Conservation (phyloP, 306 rosid genomes). For the Cajanus cajan region DNA sequence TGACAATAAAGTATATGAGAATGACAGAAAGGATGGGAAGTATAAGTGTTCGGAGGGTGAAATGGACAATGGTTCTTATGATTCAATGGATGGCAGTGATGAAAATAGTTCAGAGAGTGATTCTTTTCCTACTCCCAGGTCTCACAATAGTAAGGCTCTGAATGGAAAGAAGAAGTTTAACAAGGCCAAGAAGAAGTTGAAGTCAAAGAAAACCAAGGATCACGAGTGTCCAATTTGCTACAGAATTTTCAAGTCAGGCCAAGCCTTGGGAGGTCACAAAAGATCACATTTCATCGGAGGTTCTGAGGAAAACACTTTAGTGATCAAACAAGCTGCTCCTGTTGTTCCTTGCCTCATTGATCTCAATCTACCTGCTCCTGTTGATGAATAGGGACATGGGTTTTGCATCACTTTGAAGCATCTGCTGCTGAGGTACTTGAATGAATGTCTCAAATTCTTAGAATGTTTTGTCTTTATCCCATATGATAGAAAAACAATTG, state of each 20-base stretch:
- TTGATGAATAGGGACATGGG: conserved; percentile 53
- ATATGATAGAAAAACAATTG: conserved; percentile 32
- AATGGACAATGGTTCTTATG: conserved; percentile 37
- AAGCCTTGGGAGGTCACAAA: conserved; percentile 93
- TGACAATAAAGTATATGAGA: conserved; percentile 30
- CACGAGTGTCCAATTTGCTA: conserved; percentile 82
- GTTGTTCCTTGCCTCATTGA: conserved; percentile 59
- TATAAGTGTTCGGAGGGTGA: conserved; percentile 40
- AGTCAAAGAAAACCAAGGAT: conserved; percentile 55
- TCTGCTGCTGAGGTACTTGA: conserved; percentile 28
- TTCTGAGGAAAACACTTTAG: conserved; percentile 48
- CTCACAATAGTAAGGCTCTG: conserved; percentile 32
- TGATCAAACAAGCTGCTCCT: conserved; percentile 45
- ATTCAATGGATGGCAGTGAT: conserved; percentile 53
- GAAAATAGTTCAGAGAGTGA: conserved; percentile 63
- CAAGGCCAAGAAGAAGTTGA: conserved; percentile 42
- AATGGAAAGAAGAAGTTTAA: conserved; percentile 34
- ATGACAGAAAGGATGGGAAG: conserved; percentile 32
- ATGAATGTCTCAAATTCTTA: conserved; percentile 21
- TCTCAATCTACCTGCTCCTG: conserved; percentile 89
- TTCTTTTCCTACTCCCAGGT: conserved; percentile 35
- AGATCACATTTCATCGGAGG: conserved; percentile 81
- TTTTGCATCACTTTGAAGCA: conserved; percentile 41
- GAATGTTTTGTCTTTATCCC: conserved; percentile 34
- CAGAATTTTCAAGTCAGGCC: conserved; percentile 71